Base-by-base conservation (phyloP, 2,329 filamentous ascomycete species). In the Alternaria sp. region DNA sequence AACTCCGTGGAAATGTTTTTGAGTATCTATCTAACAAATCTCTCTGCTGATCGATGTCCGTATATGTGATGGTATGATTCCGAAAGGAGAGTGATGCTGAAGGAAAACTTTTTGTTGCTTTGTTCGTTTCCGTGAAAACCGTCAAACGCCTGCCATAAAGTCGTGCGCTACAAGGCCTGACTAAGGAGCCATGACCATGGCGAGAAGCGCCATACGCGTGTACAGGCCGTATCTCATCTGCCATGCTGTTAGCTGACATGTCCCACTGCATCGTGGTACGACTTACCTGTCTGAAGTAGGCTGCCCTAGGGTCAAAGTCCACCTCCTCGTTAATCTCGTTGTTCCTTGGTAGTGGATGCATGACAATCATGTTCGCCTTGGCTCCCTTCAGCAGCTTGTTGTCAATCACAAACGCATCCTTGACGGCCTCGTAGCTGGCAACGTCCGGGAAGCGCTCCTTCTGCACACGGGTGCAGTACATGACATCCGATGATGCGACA, bases 211-310 rank as follows among this genome's bases (percentile, higher is more conserved):
- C 95, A 99, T 99, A 78, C 95, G 90, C 80, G 91, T 96, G 85
- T 97, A 98, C 72, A 99, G 86, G 71, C 95, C 95, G 81, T 98
- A 97, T 81, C 90, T 88, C 94, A 97, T 97, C 93, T 97, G 73
- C 58, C 61, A 45, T 13, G 65, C 29, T 42, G 76, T 88, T 78
- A 87, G 83, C 66, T 66, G 23, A 17, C 1, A 1, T 17, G 41
- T n/a, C 44, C 31, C 5, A 39, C 17, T 37, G n/a, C 9, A 29
- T 26, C n/a, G 24, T 9, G 1, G 5, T 36, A 28, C 33, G 21
- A 72, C 91, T 88, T 81, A 97, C 94, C 90, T 99, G 95, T 90
- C 95, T 88, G 82, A 99, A 99, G 83, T 99, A 99, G 55, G 95
- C 94, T 58, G 95, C 95, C 70, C 95, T 84, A 77, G 96, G 92